These are phyloP conservation scores for Astrothelium macrocarpum DNA, from an alignment of 495 filamentous ascomycete genomes.

Conservation along the genomic window DNA sequence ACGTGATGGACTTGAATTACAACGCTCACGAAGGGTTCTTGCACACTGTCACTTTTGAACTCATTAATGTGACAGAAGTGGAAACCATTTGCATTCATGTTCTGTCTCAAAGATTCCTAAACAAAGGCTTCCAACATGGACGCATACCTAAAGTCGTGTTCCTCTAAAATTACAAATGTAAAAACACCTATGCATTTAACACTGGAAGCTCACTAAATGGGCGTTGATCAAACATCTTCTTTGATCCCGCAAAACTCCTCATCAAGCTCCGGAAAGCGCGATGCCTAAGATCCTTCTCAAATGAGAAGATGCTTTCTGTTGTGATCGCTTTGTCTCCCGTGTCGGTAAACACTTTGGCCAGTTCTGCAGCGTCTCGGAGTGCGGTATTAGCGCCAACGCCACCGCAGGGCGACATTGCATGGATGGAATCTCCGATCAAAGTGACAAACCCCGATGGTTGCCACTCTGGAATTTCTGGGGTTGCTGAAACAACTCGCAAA, in stretches of 20 bases:
- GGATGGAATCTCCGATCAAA: slow-evolving; percentile 7
- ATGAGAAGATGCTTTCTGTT: neutral
- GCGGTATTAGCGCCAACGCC: slow-evolving; percentile 9
- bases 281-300: slow-evolving; percentile 6
- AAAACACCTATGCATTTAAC: neutral
- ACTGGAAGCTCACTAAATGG: slow-evolving; percentile 2
- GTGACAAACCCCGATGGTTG: slow-evolving; percentile 14
- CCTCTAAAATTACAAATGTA: neutral
- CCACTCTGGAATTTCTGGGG: slow-evolving; percentile 23
- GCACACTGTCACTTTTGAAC: no score
- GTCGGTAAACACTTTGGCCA: slow-evolving; percentile 26
- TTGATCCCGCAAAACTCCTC: slow-evolving; percentile 9
- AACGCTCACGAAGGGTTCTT: no score
- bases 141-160: neutral
- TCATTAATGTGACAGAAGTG: no score
- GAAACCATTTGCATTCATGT: no score
- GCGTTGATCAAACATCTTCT: slow-evolving; percentile 10
- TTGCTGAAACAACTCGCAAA: slow-evolving; percentile 3
- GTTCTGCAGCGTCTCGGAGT: slow-evolving; percentile 28
- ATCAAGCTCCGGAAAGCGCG: slow-evolving; percentile 8
- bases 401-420: slow-evolving; percentile 8
- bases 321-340: slow-evolving; percentile 9
- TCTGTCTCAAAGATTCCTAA: no score
- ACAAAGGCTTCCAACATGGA: neutral
- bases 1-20: no score